These are phyloP conservation scores for Brettanomyces custersianus DNA, from an alignment of 805 yeast species.

Conservation along the genomic window DNA sequence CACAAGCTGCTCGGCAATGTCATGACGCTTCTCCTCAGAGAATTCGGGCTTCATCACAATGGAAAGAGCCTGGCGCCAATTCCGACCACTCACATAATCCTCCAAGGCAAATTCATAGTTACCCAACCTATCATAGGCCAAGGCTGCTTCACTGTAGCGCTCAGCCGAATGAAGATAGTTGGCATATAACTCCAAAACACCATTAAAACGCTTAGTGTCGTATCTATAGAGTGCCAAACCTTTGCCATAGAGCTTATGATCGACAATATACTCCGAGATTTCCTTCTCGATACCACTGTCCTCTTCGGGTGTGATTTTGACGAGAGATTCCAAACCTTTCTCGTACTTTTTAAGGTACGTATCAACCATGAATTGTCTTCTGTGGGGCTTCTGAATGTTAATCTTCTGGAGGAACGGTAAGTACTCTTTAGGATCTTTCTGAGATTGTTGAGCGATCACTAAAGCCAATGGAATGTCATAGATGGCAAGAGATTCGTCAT, in stretches of 20 bases:
- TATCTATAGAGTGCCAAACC: constrained; percentile 61
- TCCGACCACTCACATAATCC: constrained; percentile 57
- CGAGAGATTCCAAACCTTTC: constrained; percentile 61
- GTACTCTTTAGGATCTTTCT: constrained; percentile 96
- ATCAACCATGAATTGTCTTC: constrained; percentile 73
- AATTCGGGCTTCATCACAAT: constrained; percentile 37
- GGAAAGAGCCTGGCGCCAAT: constrained; percentile 80
- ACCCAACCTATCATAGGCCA: constrained; percentile 63
- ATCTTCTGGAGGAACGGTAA: constrained; percentile 82
- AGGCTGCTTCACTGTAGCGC: constrained; percentile 65
- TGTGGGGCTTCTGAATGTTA: constrained; percentile 54
- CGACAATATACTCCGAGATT: constrained; percentile 56
- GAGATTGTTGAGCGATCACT: constrained; percentile 89
- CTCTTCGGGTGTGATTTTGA: constrained; percentile 32
- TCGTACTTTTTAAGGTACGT: constrained; percentile 58
- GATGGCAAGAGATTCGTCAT: constrained; percentile 68
- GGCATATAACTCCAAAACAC: constrained; percentile 56
- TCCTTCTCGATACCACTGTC: constrained; percentile 37
- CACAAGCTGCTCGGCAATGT: constrained; percentile 53
- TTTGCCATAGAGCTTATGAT: constrained; percentile 58
- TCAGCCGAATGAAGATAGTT: constrained; percentile 45
- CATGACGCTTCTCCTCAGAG: constrained; percentile 25
- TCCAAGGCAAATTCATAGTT: constrained; percentile 54
- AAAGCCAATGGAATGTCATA: constrained; percentile 78
- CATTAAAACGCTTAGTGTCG: constrained; percentile 43